Evolutionary conservation across 2,329 filamentous ascomycete genomes (phyloP), one percentile per base, ranked within the genome.

Genomic region (Fusarium guadeloupense): DNA sequence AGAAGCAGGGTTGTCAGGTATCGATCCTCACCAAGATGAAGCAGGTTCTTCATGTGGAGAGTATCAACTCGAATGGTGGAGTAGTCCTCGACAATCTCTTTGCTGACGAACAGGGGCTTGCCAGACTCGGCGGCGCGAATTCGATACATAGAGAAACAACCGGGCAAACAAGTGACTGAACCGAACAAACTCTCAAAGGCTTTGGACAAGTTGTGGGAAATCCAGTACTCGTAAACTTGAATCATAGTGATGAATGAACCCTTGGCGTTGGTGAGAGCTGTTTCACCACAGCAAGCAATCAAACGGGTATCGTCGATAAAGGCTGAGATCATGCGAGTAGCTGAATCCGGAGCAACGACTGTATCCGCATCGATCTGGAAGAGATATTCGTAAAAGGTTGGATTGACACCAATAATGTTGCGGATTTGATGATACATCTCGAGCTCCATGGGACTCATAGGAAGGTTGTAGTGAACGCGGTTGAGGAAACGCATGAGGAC

Each of bases 151-250:
- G 90, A 93, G 85, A 98, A 99, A 85, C 95, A 99, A 81, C 95
- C 95, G 20, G 95, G 95, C 73, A 99, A 83, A 84, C 95, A 99
- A 44, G 95, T 99, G 68, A 99, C 94, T 67, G 92, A 96, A 54
- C 94, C 95, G 73, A 99, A 99, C 70, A 99, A 83, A 78, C 91
- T 95, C 78, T 98, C 94, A 75, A 99, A 99, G 12, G 94, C 95
- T 80, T 99, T 98, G 68, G 91, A 89, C 68, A 99, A 79, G 75
- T 98, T 96, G 82, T 99, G 94, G 45, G 94, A 98, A 71, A 99
- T 99, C 81, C 93, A 99, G 83, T 99, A 99, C 78, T 99, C 94
- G 82, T 98, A 99, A 28, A 99, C 94, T 78, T 99, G 95, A 75
- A 99, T 99, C 94, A 98, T 98, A 45, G 95, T 99, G 67, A 96